Percentiles rank a stretch among this genome's conserved stretches.
Conservation (phyloP, 2,329 filamentous ascomycete species). For the Beauveria rudraprayagi region DNA sequence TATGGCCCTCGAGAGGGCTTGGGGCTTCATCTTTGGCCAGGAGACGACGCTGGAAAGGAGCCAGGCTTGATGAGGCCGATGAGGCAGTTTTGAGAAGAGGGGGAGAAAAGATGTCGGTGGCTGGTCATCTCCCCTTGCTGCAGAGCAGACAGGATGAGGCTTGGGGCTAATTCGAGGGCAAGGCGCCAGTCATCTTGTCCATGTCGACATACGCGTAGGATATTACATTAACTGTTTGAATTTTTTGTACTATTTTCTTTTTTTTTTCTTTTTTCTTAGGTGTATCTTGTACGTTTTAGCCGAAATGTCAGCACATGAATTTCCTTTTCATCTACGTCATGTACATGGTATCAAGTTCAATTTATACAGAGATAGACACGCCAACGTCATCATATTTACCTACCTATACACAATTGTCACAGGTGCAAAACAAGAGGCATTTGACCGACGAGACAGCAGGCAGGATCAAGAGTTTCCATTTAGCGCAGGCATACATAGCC, state of each 20-base stretch:
- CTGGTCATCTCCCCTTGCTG: neutral
- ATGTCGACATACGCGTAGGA: neutral
- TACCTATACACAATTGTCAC: too few relatives aligned
- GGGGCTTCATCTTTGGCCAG: neutral
- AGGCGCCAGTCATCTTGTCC: too few relatives aligned
- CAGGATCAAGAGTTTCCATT: slow-evolving; percentile 8
- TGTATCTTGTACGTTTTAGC: neutral
- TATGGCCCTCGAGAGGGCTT: slow-evolving; percentile 8
- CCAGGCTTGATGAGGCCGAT: slow-evolving; percentile 1
- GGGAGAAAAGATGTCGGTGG: too few relatives aligned
- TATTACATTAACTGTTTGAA: neutral
- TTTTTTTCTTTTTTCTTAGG: neutral
- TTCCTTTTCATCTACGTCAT: neutral
- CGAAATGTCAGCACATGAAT: too few relatives aligned
- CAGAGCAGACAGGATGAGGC: too few relatives aligned
- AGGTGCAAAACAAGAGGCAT: too few relatives aligned
- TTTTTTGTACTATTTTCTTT: neutral
- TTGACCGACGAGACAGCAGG: neutral
- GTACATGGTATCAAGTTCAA: neutral
- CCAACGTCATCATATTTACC: too few relatives aligned
- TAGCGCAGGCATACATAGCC: neutral
- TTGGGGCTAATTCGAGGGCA: too few relatives aligned
- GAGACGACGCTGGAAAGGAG: neutral
- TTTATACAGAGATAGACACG: too few relatives aligned
- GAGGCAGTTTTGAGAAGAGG: neutral